Conservation (phyloP, 1,139 yeast species). For the Geotrichum klebahnii region DNA sequence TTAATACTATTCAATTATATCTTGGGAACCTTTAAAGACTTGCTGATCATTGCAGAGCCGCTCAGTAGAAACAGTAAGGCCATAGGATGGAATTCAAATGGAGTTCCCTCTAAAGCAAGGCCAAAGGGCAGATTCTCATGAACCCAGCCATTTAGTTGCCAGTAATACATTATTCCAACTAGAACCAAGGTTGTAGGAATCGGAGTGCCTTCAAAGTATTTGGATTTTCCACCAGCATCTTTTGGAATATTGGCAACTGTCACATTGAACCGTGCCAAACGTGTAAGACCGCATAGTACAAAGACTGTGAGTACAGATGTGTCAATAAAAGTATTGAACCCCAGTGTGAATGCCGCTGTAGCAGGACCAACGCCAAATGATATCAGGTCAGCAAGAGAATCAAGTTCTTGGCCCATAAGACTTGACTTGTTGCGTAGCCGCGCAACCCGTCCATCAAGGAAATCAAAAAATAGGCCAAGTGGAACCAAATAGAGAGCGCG, state of each 20-base stretch:
- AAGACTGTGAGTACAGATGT: constrained; percentile 72
- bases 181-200: constrained; percentile 81
- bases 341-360: constrained; percentile 84
- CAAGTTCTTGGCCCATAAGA: constrained; percentile 95
- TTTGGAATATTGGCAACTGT: constrained; percentile 90
- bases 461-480: constrained; percentile 88
- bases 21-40: constrained; percentile 86
- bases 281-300: constrained; percentile 88
- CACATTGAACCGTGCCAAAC: constrained; percentile 92
- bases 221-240: constrained; percentile 72
- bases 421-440: constrained; percentile 88
- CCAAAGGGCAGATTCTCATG: constrained; percentile 64
- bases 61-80: constrained; percentile 62
- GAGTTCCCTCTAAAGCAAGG: constrained; percentile 44
- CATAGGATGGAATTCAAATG: constrained; percentile 71
- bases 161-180: constrained; percentile 65
- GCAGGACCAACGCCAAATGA: constrained; percentile 95
- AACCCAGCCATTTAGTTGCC: constrained; percentile 47
- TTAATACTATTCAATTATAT: constrained; percentile 42
- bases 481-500: constrained; percentile 86
- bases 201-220: constrained; percentile 86
- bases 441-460: constrained; percentile 95
- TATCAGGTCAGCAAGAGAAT: constrained; percentile 88
- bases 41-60: constrained; percentile 90
- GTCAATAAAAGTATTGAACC: constrained; percentile 79